Base-by-base conservation (phyloP, 148 eudicot species). In the Camellia sinensis region DNA sequence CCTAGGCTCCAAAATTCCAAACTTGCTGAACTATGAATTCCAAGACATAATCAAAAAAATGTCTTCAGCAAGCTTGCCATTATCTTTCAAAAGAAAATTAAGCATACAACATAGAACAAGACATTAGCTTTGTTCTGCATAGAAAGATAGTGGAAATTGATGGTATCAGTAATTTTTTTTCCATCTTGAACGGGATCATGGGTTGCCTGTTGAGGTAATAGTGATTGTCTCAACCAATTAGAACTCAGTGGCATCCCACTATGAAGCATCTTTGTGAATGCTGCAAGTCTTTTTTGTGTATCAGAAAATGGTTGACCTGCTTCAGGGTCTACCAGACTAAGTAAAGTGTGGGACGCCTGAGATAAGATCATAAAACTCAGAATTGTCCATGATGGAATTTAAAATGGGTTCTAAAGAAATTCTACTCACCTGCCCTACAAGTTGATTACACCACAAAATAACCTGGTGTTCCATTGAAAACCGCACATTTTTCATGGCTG, bases 391-490 rank as follows among this genome's bases (percentile, higher is more conserved):
- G 18, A 44, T 50, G 59, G 60, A 14, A 75, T 7, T 19, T 48
- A 48, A 66, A 43, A 53, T 75, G 67, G 57, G 59, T 63, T 21
- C 17, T 46, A 65, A 60, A 71, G 12, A 67, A 82, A 48, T 45
- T 69, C 13, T 50, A 78, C 87, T 88, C 85, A 96, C 99, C 87
- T 96, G 99, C 73, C 87, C 92, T 81, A 88, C 93, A 50, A 94
- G 88, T 84, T 96, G 97, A 85, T 96, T 96, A 82, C 99, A 94
- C 99, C 99, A 96, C 46, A 96, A 81, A 78, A 94, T 96, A 85
- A 88, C 90, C 84, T 96, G 98, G 84, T 96, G 99, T 80, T 94
- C 99, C 98, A 96, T 96, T 75, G 99, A 92, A 86, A 92, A 82
- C 99, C 99, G 94, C 22, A 92, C 98, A 88, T 92, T 96, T 85